Conservation (phyloP, 768 basidiomycete species). For the Podaxis sp. region DNA sequence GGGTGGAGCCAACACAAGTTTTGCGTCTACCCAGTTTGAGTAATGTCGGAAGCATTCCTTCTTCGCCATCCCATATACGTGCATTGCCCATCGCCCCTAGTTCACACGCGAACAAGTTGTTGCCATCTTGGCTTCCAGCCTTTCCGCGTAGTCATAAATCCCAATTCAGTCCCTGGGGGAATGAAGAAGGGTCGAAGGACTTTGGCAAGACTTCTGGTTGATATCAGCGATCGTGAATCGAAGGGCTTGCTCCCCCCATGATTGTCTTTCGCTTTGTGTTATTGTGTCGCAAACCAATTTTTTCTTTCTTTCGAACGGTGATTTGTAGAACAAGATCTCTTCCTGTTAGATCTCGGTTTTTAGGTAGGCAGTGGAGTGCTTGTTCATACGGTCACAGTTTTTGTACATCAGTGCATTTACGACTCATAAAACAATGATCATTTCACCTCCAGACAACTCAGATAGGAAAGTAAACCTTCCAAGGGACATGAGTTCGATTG, state of each 20-base stretch:
- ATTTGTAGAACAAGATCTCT: conserved; percentile 7
- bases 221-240: conserved; percentile 5
- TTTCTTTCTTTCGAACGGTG: background rate
- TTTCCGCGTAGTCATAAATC: conserved; percentile 61
- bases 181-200: conserved; percentile 44
- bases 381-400: conserved; percentile 4
- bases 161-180: conserved; percentile 82
- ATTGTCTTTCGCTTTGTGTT: background rate
- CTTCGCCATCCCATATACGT: conserved; percentile 58
- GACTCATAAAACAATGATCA: background rate
- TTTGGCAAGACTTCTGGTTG: conserved; percentile 4
- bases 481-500: background rate
- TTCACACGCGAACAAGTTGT: conserved; percentile 20
- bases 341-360: background rate
- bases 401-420: conserved; percentile 4
- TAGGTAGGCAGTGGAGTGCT: background rate
- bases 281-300: background rate
- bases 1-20: conserved; percentile 69
- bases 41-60: conserved; percentile 68
- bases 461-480: background rate
- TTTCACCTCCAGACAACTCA: background rate
- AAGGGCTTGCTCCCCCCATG: background rate
- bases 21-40: conserved; percentile 75
- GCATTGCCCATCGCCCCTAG: conserved; percentile 25
- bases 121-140: conserved; percentile 70